Percentiles rank a stretch among this genome's conserved stretches.
Evolutionary conservation across 331 rosid species (phyloP).

Genomic region (Quercus tomentella): DNA sequence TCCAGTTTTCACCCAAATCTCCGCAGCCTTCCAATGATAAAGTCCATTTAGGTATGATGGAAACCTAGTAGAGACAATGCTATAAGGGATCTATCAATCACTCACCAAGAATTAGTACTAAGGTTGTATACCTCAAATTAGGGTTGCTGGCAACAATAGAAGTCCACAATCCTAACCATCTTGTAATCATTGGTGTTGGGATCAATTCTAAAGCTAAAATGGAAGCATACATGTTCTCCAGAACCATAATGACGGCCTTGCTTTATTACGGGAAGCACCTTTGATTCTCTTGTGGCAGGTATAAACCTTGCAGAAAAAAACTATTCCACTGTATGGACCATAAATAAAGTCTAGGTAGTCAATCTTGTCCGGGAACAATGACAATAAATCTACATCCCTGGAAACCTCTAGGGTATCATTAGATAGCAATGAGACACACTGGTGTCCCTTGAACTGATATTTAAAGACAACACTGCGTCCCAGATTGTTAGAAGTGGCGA

Average conservation of each 20-base stretch:
- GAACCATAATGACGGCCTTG: not conserved
- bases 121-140: not conserved
- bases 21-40: not conserved
- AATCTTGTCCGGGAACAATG: not conserved
- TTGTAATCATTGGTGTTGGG: not conserved
- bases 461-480: not conserved
- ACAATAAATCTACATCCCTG: not conserved
- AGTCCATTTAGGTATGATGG: not conserved
- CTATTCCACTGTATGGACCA: not conserved
- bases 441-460: not conserved
- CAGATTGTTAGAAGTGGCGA: not conserved
- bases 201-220: not conserved
- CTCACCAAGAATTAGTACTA: conserved; percentile 4
- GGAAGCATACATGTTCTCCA: not conserved
- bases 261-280: not conserved
- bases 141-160: not conserved
- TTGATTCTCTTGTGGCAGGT: not conserved
- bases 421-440: not conserved
- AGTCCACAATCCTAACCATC: not conserved
- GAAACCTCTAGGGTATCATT: not conserved
- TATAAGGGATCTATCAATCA: not conserved
- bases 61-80: not conserved
- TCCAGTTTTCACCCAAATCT: not conserved
- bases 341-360: not conserved
- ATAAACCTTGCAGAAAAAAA: not conserved